These are phyloP conservation scores for Physaria fendleri DNA, from an alignment of 345 rosid genomes.

Conservation along the genomic window DNA sequence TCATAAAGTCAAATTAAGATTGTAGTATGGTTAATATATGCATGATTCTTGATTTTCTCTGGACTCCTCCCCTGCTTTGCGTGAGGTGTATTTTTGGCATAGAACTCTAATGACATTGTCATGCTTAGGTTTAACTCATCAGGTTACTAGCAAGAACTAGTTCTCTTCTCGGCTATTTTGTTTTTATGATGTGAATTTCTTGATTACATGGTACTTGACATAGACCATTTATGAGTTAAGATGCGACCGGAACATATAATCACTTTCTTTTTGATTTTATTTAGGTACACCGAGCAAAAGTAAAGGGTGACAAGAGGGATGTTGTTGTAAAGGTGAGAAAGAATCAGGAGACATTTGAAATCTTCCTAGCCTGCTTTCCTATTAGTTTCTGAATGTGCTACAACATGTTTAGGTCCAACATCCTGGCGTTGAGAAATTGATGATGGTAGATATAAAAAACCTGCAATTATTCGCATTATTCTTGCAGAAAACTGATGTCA, in stretches of 20 bases:
- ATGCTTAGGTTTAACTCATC: background rate
- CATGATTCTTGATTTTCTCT: background rate
- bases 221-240: background rate
- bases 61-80: background rate
- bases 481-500: conserved; percentile 90
- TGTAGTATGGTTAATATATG: background rate
- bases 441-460: conserved; percentile 94
- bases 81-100: background rate
- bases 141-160: background rate
- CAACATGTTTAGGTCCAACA: conserved; percentile 71
- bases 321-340: conserved; percentile 80
- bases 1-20: background rate
- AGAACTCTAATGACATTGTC: background rate
- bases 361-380: background rate
- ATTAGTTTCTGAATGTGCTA: conserved; percentile 20
- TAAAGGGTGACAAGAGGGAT: conserved; percentile 61
- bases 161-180: background rate
- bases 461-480: conserved; percentile 84
- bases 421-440: conserved; percentile 81
- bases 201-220: background rate
- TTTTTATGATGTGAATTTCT: background rate
- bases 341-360: conserved; percentile 6
- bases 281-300: conserved; percentile 84
- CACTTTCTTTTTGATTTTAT: background rate
- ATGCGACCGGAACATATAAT: background rate